Conservation (phyloP, 768 basidiomycete genomes). For the Termitomyces sp. region DNA sequence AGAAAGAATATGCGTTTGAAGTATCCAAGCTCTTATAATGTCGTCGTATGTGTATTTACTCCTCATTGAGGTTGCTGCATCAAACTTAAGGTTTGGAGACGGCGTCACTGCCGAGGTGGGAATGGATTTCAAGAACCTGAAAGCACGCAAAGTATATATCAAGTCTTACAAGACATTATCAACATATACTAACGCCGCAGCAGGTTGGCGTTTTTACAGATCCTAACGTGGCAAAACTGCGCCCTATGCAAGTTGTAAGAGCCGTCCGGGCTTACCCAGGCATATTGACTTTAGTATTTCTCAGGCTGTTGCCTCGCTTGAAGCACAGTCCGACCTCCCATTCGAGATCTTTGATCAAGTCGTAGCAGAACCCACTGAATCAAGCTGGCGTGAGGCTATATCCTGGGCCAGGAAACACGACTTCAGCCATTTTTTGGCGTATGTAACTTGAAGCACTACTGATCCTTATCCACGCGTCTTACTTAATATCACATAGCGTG, state of each 20-base stretch:
- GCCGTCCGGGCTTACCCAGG: background rate
- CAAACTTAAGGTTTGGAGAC: slow-evolving; percentile 84
- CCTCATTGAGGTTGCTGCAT: slow-evolving; percentile 63
- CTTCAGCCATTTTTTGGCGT: slow-evolving; percentile 93
- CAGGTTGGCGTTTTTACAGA: slow-evolving; percentile 96
- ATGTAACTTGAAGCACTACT: slow-evolving; percentile 20
- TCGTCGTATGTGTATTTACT: background rate
- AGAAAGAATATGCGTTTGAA: slow-evolving; percentile 94
- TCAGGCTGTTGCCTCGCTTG: slow-evolving; percentile 75
- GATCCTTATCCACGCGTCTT: background rate
- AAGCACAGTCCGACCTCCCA: slow-evolving; percentile 66
- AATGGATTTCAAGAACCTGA: slow-evolving; percentile 93
- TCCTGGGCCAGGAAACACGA: slow-evolving; percentile 81
- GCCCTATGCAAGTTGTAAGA: slow-evolving; percentile 75
- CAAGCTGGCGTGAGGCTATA: slow-evolving; percentile 84
- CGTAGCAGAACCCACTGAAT: slow-evolving; percentile 88
- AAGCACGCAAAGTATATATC: slow-evolving; percentile 65
- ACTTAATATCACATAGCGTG: slow-evolving; percentile 40
- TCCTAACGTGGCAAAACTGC: slow-evolving; percentile 72
- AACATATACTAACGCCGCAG: background rate
- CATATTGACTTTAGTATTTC: background rate
- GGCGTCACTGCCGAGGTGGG: slow-evolving; percentile 89
- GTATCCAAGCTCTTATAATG: slow-evolving; percentile 23
- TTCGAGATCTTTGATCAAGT: slow-evolving; percentile 82
- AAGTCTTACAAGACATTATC: background rate